Evolutionary conservation across 2,329 filamentous ascomycete species (phyloP).

Genomic region (Coniochaeta sp.): DNA sequence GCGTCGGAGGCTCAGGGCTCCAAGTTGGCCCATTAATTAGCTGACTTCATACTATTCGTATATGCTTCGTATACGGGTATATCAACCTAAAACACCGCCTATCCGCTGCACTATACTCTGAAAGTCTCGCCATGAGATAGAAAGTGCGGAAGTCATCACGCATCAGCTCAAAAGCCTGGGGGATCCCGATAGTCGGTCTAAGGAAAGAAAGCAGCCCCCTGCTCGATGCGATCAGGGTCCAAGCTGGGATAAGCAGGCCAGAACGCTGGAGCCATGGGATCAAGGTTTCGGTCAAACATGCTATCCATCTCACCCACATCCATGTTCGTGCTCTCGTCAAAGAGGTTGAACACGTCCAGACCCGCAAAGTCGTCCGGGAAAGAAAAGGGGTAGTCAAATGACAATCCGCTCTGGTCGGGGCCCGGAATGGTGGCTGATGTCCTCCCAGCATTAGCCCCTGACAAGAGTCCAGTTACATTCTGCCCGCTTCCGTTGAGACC

Average conservation of each 20-base stretch:
- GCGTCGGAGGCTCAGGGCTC: too few relatives aligned
- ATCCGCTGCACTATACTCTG: too few relatives aligned
- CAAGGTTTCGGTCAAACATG: constrained; percentile 1
- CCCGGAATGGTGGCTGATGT: background rate
- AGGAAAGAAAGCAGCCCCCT: background rate
- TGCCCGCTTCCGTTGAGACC: background rate
- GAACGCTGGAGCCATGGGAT: background rate
- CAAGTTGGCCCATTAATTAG: too few relatives aligned
- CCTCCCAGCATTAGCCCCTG: background rate
- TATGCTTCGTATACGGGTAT: too few relatives aligned
- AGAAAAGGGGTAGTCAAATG: background rate
- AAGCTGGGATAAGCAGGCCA: background rate
- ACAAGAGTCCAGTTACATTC: background rate
- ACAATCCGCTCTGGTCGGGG: background rate
- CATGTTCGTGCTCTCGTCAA: constrained; percentile 1
- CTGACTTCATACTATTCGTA: too few relatives aligned
- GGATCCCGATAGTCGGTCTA: too few relatives aligned
- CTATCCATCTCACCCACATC: constrained; percentile 1
- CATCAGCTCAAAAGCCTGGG: too few relatives aligned
- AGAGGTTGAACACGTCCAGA: background rate
- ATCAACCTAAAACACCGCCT: too few relatives aligned
- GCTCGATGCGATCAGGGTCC: background rate
- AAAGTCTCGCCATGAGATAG: too few relatives aligned
- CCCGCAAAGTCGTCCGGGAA: background rate
- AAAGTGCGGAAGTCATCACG: too few relatives aligned